Evolutionary conservation across 805 yeast species (phyloP).

Genomic region (Ogataea paraovalis): DNA sequence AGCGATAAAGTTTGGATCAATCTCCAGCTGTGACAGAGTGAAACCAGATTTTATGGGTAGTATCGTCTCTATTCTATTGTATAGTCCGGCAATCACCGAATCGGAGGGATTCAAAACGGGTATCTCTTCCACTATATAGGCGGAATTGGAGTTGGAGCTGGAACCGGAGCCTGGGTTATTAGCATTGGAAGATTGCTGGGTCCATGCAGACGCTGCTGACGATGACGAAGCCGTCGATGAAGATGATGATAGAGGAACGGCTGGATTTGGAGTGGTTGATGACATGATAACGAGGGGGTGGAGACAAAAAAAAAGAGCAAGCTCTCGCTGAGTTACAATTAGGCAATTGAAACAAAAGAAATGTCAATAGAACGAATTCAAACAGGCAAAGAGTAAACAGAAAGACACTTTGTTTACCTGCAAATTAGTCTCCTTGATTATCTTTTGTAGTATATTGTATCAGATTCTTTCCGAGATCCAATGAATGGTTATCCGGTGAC

Average conservation of each 20-base stretch:
- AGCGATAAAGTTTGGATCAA: constrained; percentile 32
- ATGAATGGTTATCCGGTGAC: no score
- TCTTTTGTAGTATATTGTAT: no score
- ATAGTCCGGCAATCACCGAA: constrained; percentile 34
- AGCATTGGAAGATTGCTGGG: neutral
- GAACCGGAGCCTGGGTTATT: neutral
- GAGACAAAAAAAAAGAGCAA: neutral
- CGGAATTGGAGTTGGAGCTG: neutral
- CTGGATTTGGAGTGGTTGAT: neutral
- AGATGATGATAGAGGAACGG: neutral
- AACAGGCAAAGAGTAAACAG: no score
- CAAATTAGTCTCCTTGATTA: no score
- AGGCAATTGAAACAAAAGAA: neutral
- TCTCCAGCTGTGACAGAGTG: constrained; percentile 34
- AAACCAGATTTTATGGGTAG: constrained; percentile 37
- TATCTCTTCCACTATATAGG: constrained; percentile 2
- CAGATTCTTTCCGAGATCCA: no score
- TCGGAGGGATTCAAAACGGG: constrained; percentile 8
- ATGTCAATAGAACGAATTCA: neutral
- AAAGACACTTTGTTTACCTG: no score
- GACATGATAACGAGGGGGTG: neutral
- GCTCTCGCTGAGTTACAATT: neutral
- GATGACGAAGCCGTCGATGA: neutral
- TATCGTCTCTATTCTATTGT: constrained; percentile 29
- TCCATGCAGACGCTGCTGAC: neutral